Base-by-base conservation (phyloP, 2,329 filamentous ascomycete genomes). In the Triangularia verruculosa region DNA sequence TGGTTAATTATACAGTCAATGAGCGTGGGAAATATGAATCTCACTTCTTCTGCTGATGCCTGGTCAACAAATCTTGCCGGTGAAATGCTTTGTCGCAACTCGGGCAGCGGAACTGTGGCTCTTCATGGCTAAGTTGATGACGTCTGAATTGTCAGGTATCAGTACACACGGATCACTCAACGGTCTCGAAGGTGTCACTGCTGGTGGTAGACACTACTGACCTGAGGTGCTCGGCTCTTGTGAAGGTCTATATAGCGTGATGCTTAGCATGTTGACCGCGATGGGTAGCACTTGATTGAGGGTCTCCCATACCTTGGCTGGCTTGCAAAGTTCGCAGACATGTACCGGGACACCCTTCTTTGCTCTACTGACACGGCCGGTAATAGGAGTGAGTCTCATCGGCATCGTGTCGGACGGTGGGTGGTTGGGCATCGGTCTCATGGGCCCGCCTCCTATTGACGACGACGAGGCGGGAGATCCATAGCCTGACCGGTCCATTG, bases 191-290 rank as follows among this genome's bases (percentile, higher is more conserved):
- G 8, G 34, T 25, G 55, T 17, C 34, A 32, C 17, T 30, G 12
- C n/a, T 5, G 24, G 47, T 64, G 70, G 75, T 69, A 76, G 74
- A 65, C 15, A 24, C 56, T 9, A 13, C 72, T 73, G 68, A 87
- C 85, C 84, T 83, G 51, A 88, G 74, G 74, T 88, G 86, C 70
- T 88, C 85, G 28, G 85, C 86, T 70, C 86, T 78, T 12, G 85
- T 87, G 66, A 88, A 88, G 1, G 83, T 87, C 85, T 87, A 47
- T n/a, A n/a, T n/a, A n/a, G n/a, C n/a, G 32, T 59, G 13, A 63
- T 56, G 47, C 64, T 75, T 27, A 74, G 70, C 64, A 66, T 39
- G 39, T 13, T 27, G 12, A 15, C 8, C 22, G 4, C 22, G 9
- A 54, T 24, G 51, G 22, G 4, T 12, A 3, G 43, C 43, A 51